These are phyloP conservation scores for Sclerotinia sclerotiorum DNA, from an alignment of 2,329 filamentous ascomycete species.

Conservation along the genomic window DNA sequence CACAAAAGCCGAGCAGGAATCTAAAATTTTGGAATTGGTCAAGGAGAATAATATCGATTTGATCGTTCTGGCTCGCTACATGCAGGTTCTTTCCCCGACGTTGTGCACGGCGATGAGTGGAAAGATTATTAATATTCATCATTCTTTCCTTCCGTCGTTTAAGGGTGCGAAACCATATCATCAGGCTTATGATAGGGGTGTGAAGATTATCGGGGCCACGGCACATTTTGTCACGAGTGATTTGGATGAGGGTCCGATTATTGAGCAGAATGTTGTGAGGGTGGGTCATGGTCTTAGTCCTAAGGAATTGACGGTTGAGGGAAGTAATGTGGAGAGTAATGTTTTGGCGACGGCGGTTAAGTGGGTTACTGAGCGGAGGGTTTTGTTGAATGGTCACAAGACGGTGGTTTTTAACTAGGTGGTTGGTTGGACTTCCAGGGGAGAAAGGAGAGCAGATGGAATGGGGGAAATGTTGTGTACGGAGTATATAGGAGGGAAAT, in stretches of 20 bases:
- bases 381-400: constrained; percentile 77
- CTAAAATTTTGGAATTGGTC: constrained; percentile 68
- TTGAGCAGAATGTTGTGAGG: constrained; percentile 76
- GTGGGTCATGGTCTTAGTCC: constrained; percentile 76
- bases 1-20: constrained; percentile 74
- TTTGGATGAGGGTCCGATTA: constrained; percentile 83
- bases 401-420: constrained; percentile 67
- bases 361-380: constrained; percentile 76
- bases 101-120: constrained; percentile 79
- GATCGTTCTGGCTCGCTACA: constrained; percentile 79
- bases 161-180: constrained; percentile 89
- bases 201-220: constrained; percentile 85
- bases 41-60: constrained; percentile 70
- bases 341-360: constrained; percentile 79
- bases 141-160: constrained; percentile 82
- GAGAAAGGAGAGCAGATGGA: background rate
- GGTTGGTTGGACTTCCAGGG: background rate
- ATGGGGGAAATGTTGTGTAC: background rate
- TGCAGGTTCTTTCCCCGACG: constrained; percentile 77
- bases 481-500: background rate
- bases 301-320: constrained; percentile 75
- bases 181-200: constrained; percentile 80
- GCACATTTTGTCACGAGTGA: constrained; percentile 86
- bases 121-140: constrained; percentile 90
- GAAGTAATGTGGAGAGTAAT: constrained; percentile 81